Evolutionary conservation across 2,329 filamentous ascomycete genomes (phyloP).

Genomic region (Diaporthe australafricana): DNA sequence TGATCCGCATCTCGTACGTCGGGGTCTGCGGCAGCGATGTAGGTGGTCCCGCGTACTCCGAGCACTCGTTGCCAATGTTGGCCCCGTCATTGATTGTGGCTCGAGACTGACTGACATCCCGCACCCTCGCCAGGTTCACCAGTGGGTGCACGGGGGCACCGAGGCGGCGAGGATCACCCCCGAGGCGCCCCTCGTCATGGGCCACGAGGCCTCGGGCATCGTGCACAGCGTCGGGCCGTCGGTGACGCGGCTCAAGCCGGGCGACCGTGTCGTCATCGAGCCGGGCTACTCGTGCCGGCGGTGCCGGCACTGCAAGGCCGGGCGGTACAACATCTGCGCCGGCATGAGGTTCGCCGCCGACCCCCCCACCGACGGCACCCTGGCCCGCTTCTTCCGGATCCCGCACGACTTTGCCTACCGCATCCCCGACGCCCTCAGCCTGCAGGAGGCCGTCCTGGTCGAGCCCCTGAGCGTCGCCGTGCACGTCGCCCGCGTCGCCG

Average conservation of each 20-base stretch:
- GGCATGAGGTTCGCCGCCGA: slow-evolving; percentile 62
- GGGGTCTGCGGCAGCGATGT: too few relatives aligned
- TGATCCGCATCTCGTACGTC: too few relatives aligned
- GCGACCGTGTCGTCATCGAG: slow-evolving; percentile 60
- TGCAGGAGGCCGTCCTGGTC: slow-evolving; percentile 64
- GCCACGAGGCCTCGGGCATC: slow-evolving; percentile 57
- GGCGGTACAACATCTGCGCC: slow-evolving; percentile 54
- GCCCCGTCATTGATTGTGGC: too few relatives aligned
- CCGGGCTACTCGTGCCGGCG: slow-evolving; percentile 56
- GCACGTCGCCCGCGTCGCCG: slow-evolving; percentile 55
- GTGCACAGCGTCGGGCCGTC: slow-evolving; percentile 53
- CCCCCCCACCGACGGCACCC: slow-evolving; percentile 61
- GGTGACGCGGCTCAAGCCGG: slow-evolving; percentile 55
- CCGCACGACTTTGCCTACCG: slow-evolving; percentile 60
- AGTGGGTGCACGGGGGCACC: slow-evolving; percentile 58
- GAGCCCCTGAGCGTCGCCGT: slow-evolving; percentile 65
- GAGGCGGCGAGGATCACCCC: slow-evolving; percentile 58
- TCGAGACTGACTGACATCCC: too few relatives aligned
- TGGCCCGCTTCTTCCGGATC: slow-evolving; percentile 60
- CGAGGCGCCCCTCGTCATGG: slow-evolving; percentile 56
- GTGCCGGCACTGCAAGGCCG: slow-evolving; percentile 54
- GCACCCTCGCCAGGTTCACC: too few relatives aligned
- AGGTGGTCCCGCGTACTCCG: too few relatives aligned
- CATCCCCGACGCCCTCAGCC: slow-evolving; percentile 55
- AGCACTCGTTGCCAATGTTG: too few relatives aligned